phyloP scores from a whole-genome alignment of 805 yeast species.

The Huiozyma naganishii region DNA sequence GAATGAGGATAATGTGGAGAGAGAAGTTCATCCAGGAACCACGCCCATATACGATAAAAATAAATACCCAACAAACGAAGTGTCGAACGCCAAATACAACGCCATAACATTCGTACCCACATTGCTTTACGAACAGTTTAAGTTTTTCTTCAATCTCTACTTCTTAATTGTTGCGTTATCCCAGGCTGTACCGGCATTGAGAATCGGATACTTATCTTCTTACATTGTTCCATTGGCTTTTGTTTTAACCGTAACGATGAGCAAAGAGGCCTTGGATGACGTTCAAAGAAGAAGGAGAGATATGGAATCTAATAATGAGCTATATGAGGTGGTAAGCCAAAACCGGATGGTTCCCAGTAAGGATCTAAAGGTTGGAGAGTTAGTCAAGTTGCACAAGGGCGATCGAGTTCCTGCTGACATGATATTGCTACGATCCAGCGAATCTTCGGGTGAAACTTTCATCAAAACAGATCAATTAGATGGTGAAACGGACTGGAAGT shows the following conservation, averaged over 20 bases:
- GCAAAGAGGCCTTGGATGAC: slow-evolving; percentile 93
- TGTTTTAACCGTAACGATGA: slow-evolving; percentile 86
- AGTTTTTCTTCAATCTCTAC: slow-evolving; percentile 88
- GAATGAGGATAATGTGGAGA: slow-evolving; percentile 25
- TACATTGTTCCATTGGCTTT: slow-evolving; percentile 91
- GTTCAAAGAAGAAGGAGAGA: slow-evolving; percentile 84
- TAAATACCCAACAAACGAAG: slow-evolving; percentile 55
- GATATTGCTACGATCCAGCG: slow-evolving; percentile 74
- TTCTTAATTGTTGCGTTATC: slow-evolving; percentile 89
- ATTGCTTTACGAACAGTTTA: slow-evolving; percentile 88
- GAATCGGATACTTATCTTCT: slow-evolving; percentile 89
- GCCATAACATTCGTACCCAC: slow-evolving; percentile 81
- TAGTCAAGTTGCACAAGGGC: slow-evolving; percentile 69
- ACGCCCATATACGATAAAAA: slow-evolving; percentile 28
- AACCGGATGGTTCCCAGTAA: slow-evolving; percentile 39
- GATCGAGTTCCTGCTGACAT: slow-evolving; percentile 90
- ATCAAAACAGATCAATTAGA: slow-evolving; percentile 95
- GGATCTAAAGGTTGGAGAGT: slow-evolving; percentile 74
- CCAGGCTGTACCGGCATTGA: slow-evolving; percentile 76
- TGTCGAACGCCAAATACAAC: slow-evolving; percentile 90
- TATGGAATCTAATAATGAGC: slow-evolving; percentile 75
- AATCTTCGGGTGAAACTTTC: slow-evolving; percentile 74
- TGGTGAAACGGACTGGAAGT: slow-evolving; percentile 99
- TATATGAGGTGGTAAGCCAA: slow-evolving; percentile 56
- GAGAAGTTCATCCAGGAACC: slow-evolving; percentile 35